Evolutionary conservation across 139 green algal genomes (phyloP).

Genomic region (Chlorella sp.): DNA sequence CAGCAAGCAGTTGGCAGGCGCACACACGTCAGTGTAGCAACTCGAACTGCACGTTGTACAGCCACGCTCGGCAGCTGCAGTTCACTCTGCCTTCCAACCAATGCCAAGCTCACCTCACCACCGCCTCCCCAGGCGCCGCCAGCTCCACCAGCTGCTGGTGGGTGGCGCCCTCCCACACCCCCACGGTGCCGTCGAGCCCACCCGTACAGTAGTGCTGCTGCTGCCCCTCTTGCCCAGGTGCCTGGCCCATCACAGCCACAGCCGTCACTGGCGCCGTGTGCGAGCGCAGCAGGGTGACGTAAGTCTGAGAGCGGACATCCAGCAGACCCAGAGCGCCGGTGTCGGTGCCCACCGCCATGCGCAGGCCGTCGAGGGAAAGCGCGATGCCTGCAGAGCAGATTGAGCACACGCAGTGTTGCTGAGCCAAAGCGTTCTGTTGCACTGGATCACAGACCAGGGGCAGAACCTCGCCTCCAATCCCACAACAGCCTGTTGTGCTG

Average conservation of each 20-base stretch:
- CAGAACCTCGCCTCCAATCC: too few relatives aligned
- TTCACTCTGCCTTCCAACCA: neutral
- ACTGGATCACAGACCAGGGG: too few relatives aligned
- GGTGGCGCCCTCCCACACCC: slow-evolving; percentile 68
- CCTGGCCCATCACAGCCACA: neutral
- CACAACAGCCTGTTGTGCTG: too few relatives aligned
- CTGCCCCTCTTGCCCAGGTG: neutral
- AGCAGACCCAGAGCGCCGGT: slow-evolving; percentile 73
- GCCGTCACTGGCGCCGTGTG: slow-evolving; percentile 55
- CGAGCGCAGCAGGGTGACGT: slow-evolving; percentile 73
- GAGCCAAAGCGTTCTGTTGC: too few relatives aligned
- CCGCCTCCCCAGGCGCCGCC: slow-evolving; percentile 54
- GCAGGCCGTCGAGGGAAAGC: slow-evolving; percentile 68
- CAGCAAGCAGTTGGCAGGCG: neutral
- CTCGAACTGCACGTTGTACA: too few relatives aligned
- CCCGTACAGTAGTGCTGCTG: slow-evolving; percentile 59
- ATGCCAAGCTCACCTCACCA: neutral
- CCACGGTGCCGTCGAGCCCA: slow-evolving; percentile 70
- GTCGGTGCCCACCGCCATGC: slow-evolving; percentile 69
- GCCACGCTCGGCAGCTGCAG: neutral
- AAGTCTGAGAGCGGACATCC: slow-evolving; percentile 71
- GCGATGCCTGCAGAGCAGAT: slow-evolving; percentile 31
- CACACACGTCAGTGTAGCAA: neutral
- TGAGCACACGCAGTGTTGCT: neutral
- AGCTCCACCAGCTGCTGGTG: slow-evolving; percentile 76